Percentiles rank a stretch among this genome's conserved stretches.
These are phyloP conservation scores for Punica granatum DNA, from an alignment of 345 rosid species.

Conservation along the genomic window DNA sequence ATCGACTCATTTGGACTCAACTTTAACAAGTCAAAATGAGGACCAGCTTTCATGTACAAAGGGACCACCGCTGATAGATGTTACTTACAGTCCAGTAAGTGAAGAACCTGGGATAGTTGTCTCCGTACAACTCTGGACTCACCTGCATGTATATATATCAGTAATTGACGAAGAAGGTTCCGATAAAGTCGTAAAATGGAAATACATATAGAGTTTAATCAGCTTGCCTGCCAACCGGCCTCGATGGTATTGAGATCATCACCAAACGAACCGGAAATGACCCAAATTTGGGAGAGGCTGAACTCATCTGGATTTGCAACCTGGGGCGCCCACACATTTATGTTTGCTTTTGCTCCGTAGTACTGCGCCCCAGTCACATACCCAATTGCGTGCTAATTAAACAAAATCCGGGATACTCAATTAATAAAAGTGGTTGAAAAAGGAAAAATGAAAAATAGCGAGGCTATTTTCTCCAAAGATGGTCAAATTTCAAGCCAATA, in stretches of 20 bases:
- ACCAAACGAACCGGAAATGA: conserved; percentile 87
- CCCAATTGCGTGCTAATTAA: conserved; percentile 87
- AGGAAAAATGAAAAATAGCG: background rate
- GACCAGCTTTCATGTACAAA: background rate
- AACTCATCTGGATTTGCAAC: conserved; percentile 80
- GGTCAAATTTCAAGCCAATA: background rate
- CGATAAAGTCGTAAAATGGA: too few relatives aligned
- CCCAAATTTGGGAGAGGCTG: conserved; percentile 94
- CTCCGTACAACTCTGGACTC: conserved; percentile 96
- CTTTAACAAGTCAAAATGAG: background rate
- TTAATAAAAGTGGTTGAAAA: background rate
- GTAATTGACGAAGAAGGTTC: too few relatives aligned
- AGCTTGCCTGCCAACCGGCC: conserved; percentile 97
- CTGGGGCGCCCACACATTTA: conserved; percentile 88
- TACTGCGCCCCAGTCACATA: conserved; percentile 76
- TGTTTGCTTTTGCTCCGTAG: conserved; percentile 94
- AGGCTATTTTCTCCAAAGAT: background rate
- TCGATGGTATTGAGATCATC: conserved; percentile 95
- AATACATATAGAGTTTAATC: background rate
- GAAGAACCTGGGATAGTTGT: conserved; percentile 88
- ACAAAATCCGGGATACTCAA: background rate
- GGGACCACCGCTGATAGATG: background rate
- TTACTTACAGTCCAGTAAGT: conserved; percentile 94
- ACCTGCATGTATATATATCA: conserved; percentile 38
- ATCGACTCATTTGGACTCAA: background rate